Percentiles rank a stretch among this genome's conserved stretches.
Evolutionary conservation across 2,329 filamentous ascomycete genomes (phyloP).

Genomic region (Dactylonectria macrodidyma): DNA sequence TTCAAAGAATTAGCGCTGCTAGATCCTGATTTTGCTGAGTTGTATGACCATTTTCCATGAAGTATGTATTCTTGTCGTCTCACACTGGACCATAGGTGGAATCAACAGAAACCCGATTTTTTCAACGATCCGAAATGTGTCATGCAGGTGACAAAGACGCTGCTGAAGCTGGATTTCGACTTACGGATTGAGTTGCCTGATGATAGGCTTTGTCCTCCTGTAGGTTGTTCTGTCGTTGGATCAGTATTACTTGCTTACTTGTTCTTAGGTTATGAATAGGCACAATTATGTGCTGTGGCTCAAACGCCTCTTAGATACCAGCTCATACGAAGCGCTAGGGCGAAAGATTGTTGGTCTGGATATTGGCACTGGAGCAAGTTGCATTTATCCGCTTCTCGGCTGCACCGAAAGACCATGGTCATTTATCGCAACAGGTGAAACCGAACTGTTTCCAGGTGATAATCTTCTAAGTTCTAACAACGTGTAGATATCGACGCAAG

Average conservation of each 20-base stretch:
- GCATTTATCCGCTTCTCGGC: slow-evolving; percentile 90
- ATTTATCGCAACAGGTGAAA: slow-evolving; percentile 74
- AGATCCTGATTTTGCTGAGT: slow-evolving; percentile 58
- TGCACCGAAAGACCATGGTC: slow-evolving; percentile 81
- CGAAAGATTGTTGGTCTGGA: slow-evolving; percentile 80
- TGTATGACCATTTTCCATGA: slow-evolving; percentile 51
- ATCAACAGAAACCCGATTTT: slow-evolving; percentile 57
- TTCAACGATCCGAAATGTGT: slow-evolving; percentile 85
- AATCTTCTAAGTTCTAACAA: slow-evolving; percentile 9
- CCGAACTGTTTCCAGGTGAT: too few relatives aligned
- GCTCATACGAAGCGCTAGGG: slow-evolving; percentile 63
- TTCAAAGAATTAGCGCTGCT: slow-evolving; percentile 60
- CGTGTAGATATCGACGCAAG: slow-evolving; percentile 79
- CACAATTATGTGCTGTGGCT: slow-evolving; percentile 95
- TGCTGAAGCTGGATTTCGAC: slow-evolving; percentile 83
- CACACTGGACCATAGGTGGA: slow-evolving; percentile 36
- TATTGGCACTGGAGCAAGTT: slow-evolving; percentile 91
- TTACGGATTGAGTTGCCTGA: slow-evolving; percentile 79
- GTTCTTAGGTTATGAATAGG: slow-evolving; percentile 70
- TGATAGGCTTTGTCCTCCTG: slow-evolving; percentile 89
- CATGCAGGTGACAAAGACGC: slow-evolving; percentile 84
- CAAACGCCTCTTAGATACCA: slow-evolving; percentile 83
- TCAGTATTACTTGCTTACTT: not conserved
- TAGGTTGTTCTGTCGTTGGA: slow-evolving; percentile 56
- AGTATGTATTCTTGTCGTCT: not conserved